Conservation (phyloP, 345 rosid genomes). For the Raphanus sativus region DNA sequence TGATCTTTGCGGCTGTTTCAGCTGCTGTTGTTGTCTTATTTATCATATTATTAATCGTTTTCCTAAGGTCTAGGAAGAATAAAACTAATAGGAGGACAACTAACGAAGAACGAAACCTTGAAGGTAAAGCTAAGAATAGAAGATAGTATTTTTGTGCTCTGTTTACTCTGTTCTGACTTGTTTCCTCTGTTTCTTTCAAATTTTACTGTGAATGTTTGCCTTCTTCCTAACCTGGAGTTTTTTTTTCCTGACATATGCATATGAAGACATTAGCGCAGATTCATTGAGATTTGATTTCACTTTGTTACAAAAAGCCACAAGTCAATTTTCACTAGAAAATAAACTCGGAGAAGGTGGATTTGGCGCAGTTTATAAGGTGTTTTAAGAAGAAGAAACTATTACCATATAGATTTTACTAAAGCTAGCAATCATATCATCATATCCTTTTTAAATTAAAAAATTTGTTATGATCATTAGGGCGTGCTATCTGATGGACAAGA, state of each 20-base stretch:
- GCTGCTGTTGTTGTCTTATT: neutral
- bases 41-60: neutral
- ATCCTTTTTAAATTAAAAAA: neutral
- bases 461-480: slow-evolving; percentile 17
- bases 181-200: slow-evolving; percentile 1
- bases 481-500: slow-evolving; percentile 34
- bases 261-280: slow-evolving; percentile 16
- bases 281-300: slow-evolving; percentile 30
- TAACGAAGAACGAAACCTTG: neutral
- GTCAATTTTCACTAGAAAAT: slow-evolving; percentile 28
- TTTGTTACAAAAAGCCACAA: slow-evolving; percentile 32
- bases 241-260: neutral
- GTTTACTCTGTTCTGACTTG: neutral
- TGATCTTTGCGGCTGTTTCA: neutral
- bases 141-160: neutral
- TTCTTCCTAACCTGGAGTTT: neutral
- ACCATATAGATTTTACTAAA: neutral
- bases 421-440: neutral
- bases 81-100: neutral
- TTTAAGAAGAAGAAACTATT: neutral
- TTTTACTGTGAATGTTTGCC: neutral
- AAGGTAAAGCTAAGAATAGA: neutral
- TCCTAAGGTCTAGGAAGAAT: neutral
- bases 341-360: slow-evolving; percentile 42
- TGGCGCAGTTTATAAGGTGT: slow-evolving; percentile 41